phyloP scores from a whole-genome alignment of 345 rosid species.

The Eucalyptus sideroxylon region DNA sequence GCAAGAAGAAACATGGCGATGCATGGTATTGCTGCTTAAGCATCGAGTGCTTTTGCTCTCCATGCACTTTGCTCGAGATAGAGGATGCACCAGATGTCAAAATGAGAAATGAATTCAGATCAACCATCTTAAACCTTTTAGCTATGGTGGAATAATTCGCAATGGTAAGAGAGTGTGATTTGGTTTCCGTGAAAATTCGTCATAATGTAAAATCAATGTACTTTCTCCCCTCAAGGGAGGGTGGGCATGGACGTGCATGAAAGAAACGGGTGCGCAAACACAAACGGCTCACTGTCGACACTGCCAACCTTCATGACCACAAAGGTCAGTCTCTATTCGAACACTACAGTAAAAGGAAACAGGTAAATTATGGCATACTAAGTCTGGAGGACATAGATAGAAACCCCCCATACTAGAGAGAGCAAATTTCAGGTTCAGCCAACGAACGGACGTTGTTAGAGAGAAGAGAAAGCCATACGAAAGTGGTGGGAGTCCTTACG shows the following conservation, averaged over 20 bases:
- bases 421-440: background rate
- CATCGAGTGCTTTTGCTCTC: background rate
- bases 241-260: background rate
- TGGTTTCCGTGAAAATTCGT: background rate
- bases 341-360: background rate
- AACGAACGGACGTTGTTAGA: background rate
- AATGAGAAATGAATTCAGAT: background rate
- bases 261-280: background rate
- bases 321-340: background rate
- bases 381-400: background rate
- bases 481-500: background rate
- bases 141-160: background rate
- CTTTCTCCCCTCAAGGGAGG: background rate
- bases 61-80: background rate
- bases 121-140: background rate
- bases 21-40: background rate
- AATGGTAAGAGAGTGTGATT: background rate
- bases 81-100: background rate
- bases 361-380: background rate
- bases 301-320: background rate
- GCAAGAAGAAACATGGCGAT: background rate
- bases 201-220: background rate
- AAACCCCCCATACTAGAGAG: background rate
- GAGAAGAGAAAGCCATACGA: background rate
- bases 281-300: background rate